These are phyloP conservation scores for Saccharum spontaneum DNA, from an alignment of 176 grass and related monocot species.

Conservation along the genomic window DNA sequence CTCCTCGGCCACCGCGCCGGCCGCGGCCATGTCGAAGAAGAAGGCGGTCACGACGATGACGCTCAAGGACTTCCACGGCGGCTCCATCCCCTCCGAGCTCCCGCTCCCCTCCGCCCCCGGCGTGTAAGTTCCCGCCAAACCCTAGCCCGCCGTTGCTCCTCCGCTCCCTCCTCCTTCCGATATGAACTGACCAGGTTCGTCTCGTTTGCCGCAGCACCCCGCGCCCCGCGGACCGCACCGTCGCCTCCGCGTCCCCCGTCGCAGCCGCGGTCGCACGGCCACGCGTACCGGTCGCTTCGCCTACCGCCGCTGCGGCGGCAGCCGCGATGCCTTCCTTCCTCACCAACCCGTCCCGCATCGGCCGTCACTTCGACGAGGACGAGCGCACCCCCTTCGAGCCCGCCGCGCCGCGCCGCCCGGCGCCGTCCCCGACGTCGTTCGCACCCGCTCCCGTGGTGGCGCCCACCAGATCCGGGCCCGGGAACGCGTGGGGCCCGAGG, in stretches of 20 bases:
- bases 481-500: slow-evolving; percentile 69
- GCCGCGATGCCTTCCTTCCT: slow-evolving; percentile 52
- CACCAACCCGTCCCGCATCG: slow-evolving; percentile 53
- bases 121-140: slow-evolving; percentile 55
- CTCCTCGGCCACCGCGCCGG: slow-evolving; percentile 16
- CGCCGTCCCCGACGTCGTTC: slow-evolving; percentile 28
- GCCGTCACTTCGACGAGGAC: slow-evolving; percentile 96
- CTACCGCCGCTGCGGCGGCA: slow-evolving; percentile 24
- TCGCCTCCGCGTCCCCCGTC: slow-evolving; percentile 25
- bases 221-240: slow-evolving; percentile 52
- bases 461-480: slow-evolving; percentile 52
- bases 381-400: slow-evolving; percentile 94
- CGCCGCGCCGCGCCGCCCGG: slow-evolving; percentile 37
- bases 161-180: background rate
- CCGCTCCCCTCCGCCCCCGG: slow-evolving; percentile 85
- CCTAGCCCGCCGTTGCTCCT: background rate
- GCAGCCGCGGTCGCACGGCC: slow-evolving; percentile 43
- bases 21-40: slow-evolving; percentile 89
- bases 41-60: slow-evolving; percentile 87
- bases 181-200: background rate
- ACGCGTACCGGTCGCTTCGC: slow-evolving; percentile 36
- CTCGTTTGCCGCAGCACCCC: slow-evolving; percentile 53
- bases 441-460: background rate
- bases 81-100: slow-evolving; percentile 95
- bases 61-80: slow-evolving; percentile 97